phyloP scores from a whole-genome alignment of 169 alveolate genomes.

The Plasmodium billcollinsi region DNA sequence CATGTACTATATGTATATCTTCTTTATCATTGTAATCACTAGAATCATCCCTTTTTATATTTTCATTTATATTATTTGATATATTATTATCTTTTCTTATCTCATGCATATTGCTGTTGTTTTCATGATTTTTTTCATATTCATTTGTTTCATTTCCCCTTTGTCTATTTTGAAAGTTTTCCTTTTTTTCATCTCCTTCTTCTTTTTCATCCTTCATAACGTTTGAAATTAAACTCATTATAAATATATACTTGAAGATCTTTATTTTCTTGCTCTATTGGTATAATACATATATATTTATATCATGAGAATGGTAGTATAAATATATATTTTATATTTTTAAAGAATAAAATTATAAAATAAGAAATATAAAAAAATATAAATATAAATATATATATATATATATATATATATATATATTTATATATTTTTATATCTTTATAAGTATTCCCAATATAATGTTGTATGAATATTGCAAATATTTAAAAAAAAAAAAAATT shows the following conservation, averaged over 20 bases:
- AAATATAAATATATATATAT: no score
- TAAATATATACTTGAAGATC: neutral
- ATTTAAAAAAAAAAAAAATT: no score
- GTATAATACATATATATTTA: neutral
- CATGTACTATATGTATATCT: no score
- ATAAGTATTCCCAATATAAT: no score
- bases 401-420: no score
- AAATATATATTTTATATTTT: no score
- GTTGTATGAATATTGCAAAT: no score
- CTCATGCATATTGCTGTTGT: neutral
- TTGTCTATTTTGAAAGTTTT: neutral
- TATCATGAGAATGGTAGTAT: neutral
- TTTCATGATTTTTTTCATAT: neutral
- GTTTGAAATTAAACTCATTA: neutral
- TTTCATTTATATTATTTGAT: neutral
- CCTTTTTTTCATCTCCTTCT: neutral
- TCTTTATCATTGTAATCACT: neutral
- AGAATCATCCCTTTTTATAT: neutral
- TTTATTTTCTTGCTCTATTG: neutral
- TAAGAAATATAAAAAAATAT: no score
- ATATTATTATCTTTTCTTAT: neutral
- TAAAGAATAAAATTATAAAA: no score
- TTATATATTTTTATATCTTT: no score
- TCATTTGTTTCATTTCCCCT: neutral
- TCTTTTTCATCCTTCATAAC: neutral